Evolutionary conservation across 208 protist genomes (phyloP).

Genomic region (Trypanosoma caninum): DNA sequence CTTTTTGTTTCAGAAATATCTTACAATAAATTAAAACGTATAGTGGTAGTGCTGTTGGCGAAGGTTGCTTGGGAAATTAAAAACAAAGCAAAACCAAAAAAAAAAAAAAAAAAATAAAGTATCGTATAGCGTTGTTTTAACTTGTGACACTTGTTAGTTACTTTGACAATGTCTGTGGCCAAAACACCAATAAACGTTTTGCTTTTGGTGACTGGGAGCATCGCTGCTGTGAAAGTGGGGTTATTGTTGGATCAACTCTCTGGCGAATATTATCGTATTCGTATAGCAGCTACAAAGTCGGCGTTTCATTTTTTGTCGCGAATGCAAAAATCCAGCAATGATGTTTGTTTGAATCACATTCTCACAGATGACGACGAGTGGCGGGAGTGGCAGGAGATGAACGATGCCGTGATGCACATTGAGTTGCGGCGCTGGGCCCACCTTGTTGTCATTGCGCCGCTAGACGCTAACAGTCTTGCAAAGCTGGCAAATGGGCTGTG

Average conservation of each 20-base stretch:
- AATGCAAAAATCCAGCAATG: constrained; percentile 49
- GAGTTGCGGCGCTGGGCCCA: constrained; percentile 95
- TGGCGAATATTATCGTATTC: constrained; percentile 61
- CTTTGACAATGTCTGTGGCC: not conserved
- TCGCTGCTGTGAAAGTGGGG: constrained; percentile 85
- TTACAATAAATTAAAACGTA: too few relatives aligned
- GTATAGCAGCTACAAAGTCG: constrained; percentile 74
- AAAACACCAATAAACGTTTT: constrained; percentile 69
- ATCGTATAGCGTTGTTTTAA: not conserved
- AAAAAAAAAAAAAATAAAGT: constrained; percentile 10
- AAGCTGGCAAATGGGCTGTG: constrained; percentile 93
- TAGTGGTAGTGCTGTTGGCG: too few relatives aligned
- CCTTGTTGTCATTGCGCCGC: constrained; percentile 94
- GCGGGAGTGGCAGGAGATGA: constrained; percentile 77
- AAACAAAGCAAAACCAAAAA: not conserved
- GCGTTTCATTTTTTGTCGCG: constrained; percentile 79
- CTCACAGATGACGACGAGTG: constrained; percentile 86
- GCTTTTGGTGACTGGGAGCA: constrained; percentile 82
- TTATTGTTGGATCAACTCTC: constrained; percentile 76
- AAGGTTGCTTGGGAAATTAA: too few relatives aligned
- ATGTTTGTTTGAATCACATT: constrained; percentile 71
- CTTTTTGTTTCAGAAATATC: too few relatives aligned
- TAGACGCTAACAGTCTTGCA: constrained; percentile 96
- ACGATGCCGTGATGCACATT: constrained; percentile 91
- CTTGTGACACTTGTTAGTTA: not conserved